These are phyloP conservation scores for Serendipita sp. DNA, from an alignment of 768 basidiomycete species.

Conservation along the genomic window DNA sequence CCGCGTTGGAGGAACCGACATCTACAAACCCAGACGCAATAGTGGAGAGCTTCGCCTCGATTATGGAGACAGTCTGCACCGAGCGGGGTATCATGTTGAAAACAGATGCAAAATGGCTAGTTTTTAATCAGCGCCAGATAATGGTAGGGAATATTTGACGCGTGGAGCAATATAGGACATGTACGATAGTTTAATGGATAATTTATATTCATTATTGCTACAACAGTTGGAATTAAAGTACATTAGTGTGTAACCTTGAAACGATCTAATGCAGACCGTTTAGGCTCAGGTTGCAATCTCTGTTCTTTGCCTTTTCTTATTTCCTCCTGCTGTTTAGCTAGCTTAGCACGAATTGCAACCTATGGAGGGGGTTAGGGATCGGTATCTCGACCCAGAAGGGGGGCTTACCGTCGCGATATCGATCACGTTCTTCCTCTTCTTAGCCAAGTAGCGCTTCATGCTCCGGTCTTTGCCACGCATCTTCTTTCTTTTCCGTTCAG, in stretches of 20 bases:
- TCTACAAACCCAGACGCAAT: too few species aligned
- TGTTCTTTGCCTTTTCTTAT: conserved; percentile 20
- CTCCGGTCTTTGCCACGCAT: conserved; percentile 83
- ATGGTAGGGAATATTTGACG: not conserved
- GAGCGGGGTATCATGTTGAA: not conserved
- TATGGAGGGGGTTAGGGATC: conserved; percentile 22
- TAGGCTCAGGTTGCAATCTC: conserved; percentile 15
- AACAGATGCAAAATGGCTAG: not conserved
- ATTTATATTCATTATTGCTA: too few species aligned
- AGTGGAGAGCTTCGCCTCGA: too few species aligned
- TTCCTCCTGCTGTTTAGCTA: conserved; percentile 42
- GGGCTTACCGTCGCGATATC: conserved; percentile 52
- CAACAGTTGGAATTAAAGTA: too few species aligned
- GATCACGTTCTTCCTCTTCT: conserved; percentile 89
- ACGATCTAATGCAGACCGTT: conserved; percentile 26
- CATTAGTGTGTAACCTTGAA: conserved; percentile 16
- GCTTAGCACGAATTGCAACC: conserved; percentile 48
- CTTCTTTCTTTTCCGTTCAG: conserved; percentile 47
- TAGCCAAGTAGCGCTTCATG: conserved; percentile 70
- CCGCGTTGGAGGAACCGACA: not conserved
- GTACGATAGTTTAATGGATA: not conserved
- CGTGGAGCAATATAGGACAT: not conserved
- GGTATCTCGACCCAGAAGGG: conserved; percentile 19
- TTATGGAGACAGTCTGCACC: not conserved
- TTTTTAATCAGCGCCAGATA: not conserved